These are phyloP conservation scores for Solanum ossicruentum DNA, from an alignment of 257 asterid species.

Conservation along the genomic window DNA sequence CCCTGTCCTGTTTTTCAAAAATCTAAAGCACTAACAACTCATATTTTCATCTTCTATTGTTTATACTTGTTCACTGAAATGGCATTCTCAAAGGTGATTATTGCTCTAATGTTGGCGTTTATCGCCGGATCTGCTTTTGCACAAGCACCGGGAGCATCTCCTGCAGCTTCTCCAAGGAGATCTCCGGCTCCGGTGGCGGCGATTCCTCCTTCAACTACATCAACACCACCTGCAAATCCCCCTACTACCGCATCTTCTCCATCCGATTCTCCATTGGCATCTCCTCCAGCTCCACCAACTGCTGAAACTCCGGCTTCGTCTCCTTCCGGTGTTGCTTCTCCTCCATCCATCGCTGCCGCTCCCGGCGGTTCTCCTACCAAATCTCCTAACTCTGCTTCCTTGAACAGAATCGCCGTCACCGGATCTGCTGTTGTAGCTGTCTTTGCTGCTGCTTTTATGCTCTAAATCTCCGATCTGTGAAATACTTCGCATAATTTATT, in stretches of 20 bases:
- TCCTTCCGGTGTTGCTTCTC: conserved; percentile 9
- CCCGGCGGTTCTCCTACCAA: conserved; percentile 17
- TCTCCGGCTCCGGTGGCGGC: conserved; percentile 17
- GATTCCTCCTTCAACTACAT: not conserved
- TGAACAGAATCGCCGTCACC: conserved; percentile 28
- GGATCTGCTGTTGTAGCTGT: conserved; percentile 36
- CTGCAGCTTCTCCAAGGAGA: conserved; percentile 24
- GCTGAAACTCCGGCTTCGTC: conserved; percentile 6
- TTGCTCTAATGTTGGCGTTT: conserved; percentile 20
- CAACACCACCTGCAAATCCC: conserved; percentile 4
- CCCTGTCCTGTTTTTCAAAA: not conserved
- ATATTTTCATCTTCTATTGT: not conserved
- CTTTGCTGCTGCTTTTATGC: conserved; percentile 24
- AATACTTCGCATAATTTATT: not conserved
- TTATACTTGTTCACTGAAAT: not conserved
- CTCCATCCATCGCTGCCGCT: conserved; percentile 17
- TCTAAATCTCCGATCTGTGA: conserved; percentile 12
- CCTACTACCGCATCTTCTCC: conserved; percentile 3
- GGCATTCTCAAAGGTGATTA: conserved; percentile 13
- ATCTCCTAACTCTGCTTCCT: conserved; percentile 20
- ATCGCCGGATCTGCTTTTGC: conserved; percentile 25
- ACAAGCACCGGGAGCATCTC: conserved; percentile 42
- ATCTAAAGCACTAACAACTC: not conserved
- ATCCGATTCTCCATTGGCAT: conserved; percentile 12
- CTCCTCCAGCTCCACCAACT: conserved; percentile 22